Percentiles rank a stretch among this genome's conserved stretches.
These are phyloP conservation scores for Metschnikowia amazonensis DNA, from an alignment of 805 yeast genomes.

Conservation along the genomic window DNA sequence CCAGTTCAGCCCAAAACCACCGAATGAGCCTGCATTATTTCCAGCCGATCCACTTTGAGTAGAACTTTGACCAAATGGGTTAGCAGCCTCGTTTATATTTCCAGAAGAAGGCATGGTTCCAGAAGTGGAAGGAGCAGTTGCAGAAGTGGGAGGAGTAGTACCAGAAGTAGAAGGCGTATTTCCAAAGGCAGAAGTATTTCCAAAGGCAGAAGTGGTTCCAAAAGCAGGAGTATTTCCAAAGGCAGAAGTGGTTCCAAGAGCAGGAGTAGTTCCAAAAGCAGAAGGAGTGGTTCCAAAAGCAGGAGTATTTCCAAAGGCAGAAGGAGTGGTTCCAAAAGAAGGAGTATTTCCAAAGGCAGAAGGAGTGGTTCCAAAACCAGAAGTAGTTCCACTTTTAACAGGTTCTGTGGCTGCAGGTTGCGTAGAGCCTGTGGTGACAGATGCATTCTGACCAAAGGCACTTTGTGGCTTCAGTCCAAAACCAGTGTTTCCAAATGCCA, in stretches of 20 bases:
- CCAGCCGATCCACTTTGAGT: neutral
- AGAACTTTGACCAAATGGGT: neutral
- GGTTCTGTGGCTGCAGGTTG: neutral
- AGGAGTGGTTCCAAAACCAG: slow-evolving; percentile 11
- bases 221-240: too few species aligned
- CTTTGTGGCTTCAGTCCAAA: neutral
- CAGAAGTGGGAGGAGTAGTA: neutral
- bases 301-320: neutral
- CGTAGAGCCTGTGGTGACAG: neutral
- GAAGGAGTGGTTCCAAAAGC: neutral
- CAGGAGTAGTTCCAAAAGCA: neutral
- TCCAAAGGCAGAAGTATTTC: neutral
- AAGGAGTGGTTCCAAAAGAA: neutral
- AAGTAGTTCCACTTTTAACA: slow-evolving; percentile 11
- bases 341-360: neutral
- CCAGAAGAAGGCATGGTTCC: neutral
- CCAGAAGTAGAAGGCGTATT: neutral
- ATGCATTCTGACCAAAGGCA: neutral
- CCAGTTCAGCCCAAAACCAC: neutral
- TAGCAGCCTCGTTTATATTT: neutral
- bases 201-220: neutral
- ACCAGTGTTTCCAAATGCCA: neutral
- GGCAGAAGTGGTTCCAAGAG: neutral
- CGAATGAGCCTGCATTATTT: neutral
- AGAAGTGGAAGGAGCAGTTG: neutral